Percentiles rank a stretch among this genome's conserved stretches.
Conservation (phyloP, 169 alveolate genomes). For the Plasmodium chabaudi region DNA sequence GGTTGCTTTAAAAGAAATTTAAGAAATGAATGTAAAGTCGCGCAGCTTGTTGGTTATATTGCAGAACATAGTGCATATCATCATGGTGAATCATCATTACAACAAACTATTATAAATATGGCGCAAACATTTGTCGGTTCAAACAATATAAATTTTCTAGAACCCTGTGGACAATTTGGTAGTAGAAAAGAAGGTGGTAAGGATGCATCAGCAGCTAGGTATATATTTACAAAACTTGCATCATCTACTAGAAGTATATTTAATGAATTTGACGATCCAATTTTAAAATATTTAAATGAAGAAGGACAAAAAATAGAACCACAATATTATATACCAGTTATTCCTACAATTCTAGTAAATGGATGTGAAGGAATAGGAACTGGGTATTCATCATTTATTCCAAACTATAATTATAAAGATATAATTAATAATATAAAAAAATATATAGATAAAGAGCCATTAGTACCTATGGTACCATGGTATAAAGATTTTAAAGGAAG, state of each 20-base stretch:
- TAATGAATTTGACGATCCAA: slow-evolving; percentile 94
- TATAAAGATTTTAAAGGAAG: slow-evolving; percentile 97
- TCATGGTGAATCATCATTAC: slow-evolving; percentile 99
- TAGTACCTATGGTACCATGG: slow-evolving; percentile 98
- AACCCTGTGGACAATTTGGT: slow-evolving; percentile 99
- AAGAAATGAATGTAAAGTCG: slow-evolving; percentile 96
- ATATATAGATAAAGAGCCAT: slow-evolving; percentile 90
- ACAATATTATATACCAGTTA: slow-evolving; percentile 97
- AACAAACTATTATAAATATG: slow-evolving; percentile 97
- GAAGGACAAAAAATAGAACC: slow-evolving; percentile 99
- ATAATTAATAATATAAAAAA: slow-evolving; percentile 93
- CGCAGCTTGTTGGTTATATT: slow-evolving; percentile 95
- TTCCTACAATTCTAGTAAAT: slow-evolving; percentile 98
- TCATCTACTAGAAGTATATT: slow-evolving; percentile 92
- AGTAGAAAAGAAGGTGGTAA: slow-evolving; percentile 98
- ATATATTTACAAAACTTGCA: slow-evolving; percentile 93
- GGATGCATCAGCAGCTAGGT: slow-evolving; percentile 97
- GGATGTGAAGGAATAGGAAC: slow-evolving; percentile 99
- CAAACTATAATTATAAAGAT: slow-evolving; percentile 97
- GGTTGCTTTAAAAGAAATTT: slow-evolving; percentile 97
- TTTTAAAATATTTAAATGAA: slow-evolving; percentile 92
- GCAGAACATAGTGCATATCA: slow-evolving; percentile 99
- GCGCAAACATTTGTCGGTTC: slow-evolving; percentile 99
- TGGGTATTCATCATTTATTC: slow-evolving; percentile 96
- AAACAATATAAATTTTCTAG: slow-evolving; percentile 90